phyloP scores from a whole-genome alignment of 129 eudicot genomes.

The Arctium minus region DNA sequence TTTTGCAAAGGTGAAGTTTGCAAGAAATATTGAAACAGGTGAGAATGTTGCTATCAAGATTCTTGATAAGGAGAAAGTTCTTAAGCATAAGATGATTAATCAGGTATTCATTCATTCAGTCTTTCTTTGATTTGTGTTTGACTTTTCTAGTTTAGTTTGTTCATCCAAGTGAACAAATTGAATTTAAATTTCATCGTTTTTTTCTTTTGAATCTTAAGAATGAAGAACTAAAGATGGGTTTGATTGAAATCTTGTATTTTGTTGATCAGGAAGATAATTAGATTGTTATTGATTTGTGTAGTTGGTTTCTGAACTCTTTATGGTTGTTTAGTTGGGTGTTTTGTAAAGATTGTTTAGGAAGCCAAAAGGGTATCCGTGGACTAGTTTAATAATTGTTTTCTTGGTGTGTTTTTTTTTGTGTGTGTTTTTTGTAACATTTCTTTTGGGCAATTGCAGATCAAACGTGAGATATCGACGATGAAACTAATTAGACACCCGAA shows the following conservation, averaged over 20 bases:
- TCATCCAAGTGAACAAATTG: not conserved
- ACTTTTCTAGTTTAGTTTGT: not conserved
- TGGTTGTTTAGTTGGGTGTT: not conserved
- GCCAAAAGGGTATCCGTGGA: not conserved
- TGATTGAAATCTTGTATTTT: not conserved
- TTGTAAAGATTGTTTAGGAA: not conserved
- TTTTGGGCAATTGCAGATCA: conserved; percentile 59
- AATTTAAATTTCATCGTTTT: not conserved
- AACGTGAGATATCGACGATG: conserved; percentile 97
- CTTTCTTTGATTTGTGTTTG: conserved; percentile 2
- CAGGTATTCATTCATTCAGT: conserved; percentile 42
- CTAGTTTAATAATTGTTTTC: not conserved
- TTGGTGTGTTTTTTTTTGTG: not conserved
- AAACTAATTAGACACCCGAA: conserved; percentile 89
- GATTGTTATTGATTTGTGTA: not conserved
- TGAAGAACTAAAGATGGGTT: not conserved
- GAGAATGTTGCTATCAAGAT: conserved; percentile 82
- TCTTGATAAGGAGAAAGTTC: conserved; percentile 82
- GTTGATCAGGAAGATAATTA: not conserved
- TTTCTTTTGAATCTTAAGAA: not conserved
- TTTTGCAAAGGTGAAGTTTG: conserved; percentile 83
- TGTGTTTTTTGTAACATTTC: conserved; percentile 10
- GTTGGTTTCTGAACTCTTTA: not conserved
- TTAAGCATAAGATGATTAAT: conserved; percentile 83
- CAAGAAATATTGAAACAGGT: conserved; percentile 54